Percentiles rank a stretch among this genome's conserved stretches.
Conservation (phyloP, 2,329 filamentous ascomycete species). For the Cylindrodendrum hubeiense region DNA sequence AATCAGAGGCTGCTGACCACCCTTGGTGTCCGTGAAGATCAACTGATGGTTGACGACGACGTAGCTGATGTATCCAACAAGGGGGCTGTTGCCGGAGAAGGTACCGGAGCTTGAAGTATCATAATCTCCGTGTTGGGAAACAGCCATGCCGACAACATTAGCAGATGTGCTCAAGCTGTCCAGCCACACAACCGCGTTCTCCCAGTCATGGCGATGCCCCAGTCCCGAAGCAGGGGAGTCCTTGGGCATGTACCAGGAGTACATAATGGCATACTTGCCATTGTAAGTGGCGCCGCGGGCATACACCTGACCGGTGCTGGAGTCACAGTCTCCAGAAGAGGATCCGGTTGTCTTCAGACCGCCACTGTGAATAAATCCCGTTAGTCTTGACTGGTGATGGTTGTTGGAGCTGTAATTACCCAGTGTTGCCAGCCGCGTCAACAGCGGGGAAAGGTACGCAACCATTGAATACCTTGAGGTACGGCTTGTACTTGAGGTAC, state of each 20-base stretch:
- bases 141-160: conserved; percentile 49
- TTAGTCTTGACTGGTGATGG: not conserved
- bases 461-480: conserved; percentile 64
- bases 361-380: conserved; percentile 36
- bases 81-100: conserved; percentile 43
- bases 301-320: conserved; percentile 54
- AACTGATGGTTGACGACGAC: conserved; percentile 52
- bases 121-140: conserved; percentile 54
- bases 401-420: conserved; percentile 20
- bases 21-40: conserved; percentile 50
- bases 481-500: conserved; percentile 52
- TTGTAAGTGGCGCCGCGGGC: conserved; percentile 49
- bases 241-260: conserved; percentile 62
- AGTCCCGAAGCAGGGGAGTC: conserved; percentile 47
- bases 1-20: conserved; percentile 57
- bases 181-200: conserved; percentile 44
- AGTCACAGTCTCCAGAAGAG: conserved; percentile 49
- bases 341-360: conserved; percentile 50
- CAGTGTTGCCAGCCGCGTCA: conserved; percentile 67
- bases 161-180: conserved; percentile 41
- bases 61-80: conserved; percentile 50
- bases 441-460: conserved; percentile 75
- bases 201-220: conserved; percentile 49
- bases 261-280: conserved; percentile 55
- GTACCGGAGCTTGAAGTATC: conserved; percentile 42